phyloP scores from a whole-genome alignment of 2,329 filamentous ascomycete genomes.

The Colletotrichum orchidophilum region DNA sequence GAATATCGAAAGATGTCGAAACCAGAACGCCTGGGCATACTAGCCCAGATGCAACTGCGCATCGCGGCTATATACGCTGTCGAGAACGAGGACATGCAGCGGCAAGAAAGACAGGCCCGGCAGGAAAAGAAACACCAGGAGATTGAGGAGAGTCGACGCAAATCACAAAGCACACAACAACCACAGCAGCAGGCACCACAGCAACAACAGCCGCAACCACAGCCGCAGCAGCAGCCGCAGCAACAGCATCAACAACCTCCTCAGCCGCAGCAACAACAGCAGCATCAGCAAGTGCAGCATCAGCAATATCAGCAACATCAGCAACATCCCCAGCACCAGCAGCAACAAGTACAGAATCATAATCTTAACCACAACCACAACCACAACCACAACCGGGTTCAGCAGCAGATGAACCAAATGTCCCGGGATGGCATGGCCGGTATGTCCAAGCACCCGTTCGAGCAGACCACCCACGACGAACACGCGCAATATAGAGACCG shows the following conservation, averaged over 20 bases:
- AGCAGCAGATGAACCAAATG: slow-evolving; percentile 32
- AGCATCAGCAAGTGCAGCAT: slow-evolving; percentile 38
- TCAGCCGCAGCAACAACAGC: slow-evolving; percentile 12
- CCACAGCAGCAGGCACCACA: slow-evolving; percentile 36
- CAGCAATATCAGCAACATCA: slow-evolving; percentile 35
- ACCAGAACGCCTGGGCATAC: slow-evolving; percentile 48
- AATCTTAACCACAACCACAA: slow-evolving; percentile 11
- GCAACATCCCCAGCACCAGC: slow-evolving; percentile 20
- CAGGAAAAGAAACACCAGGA: slow-evolving; percentile 50
- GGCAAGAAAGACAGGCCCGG: slow-evolving; percentile 49
- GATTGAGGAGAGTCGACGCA: slow-evolving; percentile 46
- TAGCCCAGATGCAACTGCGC: slow-evolving; percentile 52
- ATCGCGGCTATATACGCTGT: slow-evolving; percentile 56
- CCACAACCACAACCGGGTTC: slow-evolving; percentile 16
- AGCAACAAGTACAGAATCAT: slow-evolving; percentile 21
- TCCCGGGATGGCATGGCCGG: slow-evolving; percentile 29
- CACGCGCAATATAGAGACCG: slow-evolving; percentile 34
- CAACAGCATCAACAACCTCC: slow-evolving; percentile 27
- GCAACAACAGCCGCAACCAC: slow-evolving; percentile 30
- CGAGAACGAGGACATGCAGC: slow-evolving; percentile 54
- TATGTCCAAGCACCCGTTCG: slow-evolving; percentile 31
- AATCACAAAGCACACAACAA: slow-evolving; percentile 40
- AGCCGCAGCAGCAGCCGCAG: slow-evolving; percentile 23
- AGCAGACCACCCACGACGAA: slow-evolving; percentile 33
- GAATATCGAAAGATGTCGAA: slow-evolving; percentile 55